A percentile compares a stretch with the other conserved stretches of the same genome.
Evolutionary conservation across 345 rosid genomes (phyloP).

Genomic region (Acer saccharum): DNA sequence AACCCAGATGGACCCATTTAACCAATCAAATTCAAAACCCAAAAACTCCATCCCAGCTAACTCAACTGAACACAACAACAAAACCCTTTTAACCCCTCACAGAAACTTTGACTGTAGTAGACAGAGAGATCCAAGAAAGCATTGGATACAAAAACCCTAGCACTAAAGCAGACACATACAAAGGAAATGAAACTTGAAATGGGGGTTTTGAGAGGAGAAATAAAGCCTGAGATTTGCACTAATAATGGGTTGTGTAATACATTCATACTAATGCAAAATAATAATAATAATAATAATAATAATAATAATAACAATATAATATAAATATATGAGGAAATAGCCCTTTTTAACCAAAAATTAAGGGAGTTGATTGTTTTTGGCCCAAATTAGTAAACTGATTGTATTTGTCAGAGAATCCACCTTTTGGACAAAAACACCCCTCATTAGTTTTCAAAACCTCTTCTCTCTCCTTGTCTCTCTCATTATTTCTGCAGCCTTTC

Average conservation of each 20-base stretch:
- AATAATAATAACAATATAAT: background rate
- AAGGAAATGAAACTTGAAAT: slow-evolving; percentile 2
- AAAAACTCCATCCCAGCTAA: background rate
- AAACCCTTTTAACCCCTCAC: background rate
- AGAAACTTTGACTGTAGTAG: background rate
- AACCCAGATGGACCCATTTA: background rate
- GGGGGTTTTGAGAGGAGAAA: background rate
- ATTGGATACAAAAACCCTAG: background rate
- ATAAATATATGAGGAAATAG: too few species aligned
- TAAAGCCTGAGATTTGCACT: slow-evolving; percentile 3
- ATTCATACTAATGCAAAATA: background rate
- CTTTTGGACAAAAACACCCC: too few species aligned
- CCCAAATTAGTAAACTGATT: too few species aligned
- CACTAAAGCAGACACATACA: background rate
- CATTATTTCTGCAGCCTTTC: too few species aligned
- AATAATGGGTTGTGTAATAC: background rate
- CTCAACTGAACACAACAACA: background rate
- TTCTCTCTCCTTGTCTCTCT: too few species aligned
- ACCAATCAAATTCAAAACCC: slow-evolving; percentile 6
- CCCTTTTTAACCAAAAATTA: too few species aligned
- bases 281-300: background rate
- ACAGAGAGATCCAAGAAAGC: slow-evolving; percentile 10
- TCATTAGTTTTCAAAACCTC: too few species aligned
- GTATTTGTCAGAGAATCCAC: too few species aligned
- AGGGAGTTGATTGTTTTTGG: too few species aligned